Conservation (phyloP, 495 filamentous ascomycete genomes). For the Aspergillus asperescens region DNA sequence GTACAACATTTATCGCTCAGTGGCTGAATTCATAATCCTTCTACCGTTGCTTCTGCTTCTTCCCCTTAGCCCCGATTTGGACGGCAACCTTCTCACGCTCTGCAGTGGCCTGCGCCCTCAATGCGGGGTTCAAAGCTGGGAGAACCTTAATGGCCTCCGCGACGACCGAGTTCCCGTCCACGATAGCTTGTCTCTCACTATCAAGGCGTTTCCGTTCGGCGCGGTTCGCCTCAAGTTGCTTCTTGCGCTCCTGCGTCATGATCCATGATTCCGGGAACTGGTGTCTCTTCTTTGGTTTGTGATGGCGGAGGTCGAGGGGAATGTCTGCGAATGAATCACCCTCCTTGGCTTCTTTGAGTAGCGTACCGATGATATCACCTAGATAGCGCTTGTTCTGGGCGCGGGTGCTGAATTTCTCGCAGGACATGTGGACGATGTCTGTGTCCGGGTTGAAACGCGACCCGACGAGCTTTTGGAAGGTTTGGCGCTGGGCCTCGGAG, state of each 20-base stretch:
- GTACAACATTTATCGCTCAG: slow-evolving; percentile 6
- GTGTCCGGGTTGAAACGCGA: slow-evolving; percentile 85
- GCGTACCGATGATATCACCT: slow-evolving; percentile 64
- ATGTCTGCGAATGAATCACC: slow-evolving; percentile 82
- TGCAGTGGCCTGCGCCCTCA: slow-evolving; percentile 28
- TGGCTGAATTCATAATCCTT: slow-evolving; percentile 9
- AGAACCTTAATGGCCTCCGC: slow-evolving; percentile 28
- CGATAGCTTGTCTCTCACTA: slow-evolving; percentile 21
- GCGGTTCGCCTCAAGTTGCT: slow-evolving; percentile 56
- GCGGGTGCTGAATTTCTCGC: slow-evolving; percentile 78
- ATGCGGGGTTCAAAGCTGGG: slow-evolving; percentile 34
- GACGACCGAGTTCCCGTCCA: slow-evolving; percentile 40
- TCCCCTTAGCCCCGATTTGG: slow-evolving; percentile 23
- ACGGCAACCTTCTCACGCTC: slow-evolving; percentile 40
- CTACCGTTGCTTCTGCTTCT: slow-evolving; percentile 26
- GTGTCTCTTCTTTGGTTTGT: slow-evolving; percentile 60
- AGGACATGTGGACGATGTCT: slow-evolving; percentile 81
- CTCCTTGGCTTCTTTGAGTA: slow-evolving; percentile 76
- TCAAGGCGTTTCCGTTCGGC: slow-evolving; percentile 33
- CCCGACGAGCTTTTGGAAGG: slow-evolving; percentile 83
- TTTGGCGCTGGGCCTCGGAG: slow-evolving; percentile 60
- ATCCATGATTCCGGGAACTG: slow-evolving; percentile 79
- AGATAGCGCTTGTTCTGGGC: slow-evolving; percentile 97
- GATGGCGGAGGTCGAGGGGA: slow-evolving; percentile 84
- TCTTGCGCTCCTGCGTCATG: slow-evolving; percentile 63